A percentile compares a stretch with the other conserved stretches of the same genome.
phyloP scores from a whole-genome alignment of 1,139 yeast species.

The Geotrichum macrosporum region DNA sequence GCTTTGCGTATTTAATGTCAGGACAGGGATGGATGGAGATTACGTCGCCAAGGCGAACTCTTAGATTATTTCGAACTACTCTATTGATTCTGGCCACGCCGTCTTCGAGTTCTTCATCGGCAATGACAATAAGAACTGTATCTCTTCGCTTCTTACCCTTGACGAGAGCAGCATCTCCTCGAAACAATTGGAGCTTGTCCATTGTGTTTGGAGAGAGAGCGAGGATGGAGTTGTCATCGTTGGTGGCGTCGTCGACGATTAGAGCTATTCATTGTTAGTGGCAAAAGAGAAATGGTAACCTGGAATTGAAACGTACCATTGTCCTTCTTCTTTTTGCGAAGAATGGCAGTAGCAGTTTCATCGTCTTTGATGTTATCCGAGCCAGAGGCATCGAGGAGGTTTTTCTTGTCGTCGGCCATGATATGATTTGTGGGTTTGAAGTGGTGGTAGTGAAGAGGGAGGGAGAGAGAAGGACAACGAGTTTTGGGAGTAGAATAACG shows the following conservation, averaged over 20 bases:
- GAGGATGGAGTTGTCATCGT: constrained; percentile 94
- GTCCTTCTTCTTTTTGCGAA: constrained; percentile 96
- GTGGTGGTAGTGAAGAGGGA: constrained; percentile 10
- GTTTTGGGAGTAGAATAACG: not conserved
- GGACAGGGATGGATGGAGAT: constrained; percentile 93
- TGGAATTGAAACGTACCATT: constrained; percentile 45
- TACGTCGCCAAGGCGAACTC: constrained; percentile 91
- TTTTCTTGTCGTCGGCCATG: constrained; percentile 25
- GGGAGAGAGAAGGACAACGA: not conserved
- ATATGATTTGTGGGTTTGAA: not conserved
- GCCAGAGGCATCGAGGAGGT: constrained; percentile 53
- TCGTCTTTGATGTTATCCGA: constrained; percentile 58
- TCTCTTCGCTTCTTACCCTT: constrained; percentile 98
- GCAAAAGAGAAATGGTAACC: not conserved
- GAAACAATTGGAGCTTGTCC: constrained; percentile 90
- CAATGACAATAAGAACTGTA: constrained; percentile 92
- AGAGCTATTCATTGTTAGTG: constrained; percentile 44
- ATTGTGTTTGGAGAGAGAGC: constrained; percentile 92
- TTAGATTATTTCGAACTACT: constrained; percentile 89
- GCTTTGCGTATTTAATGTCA: constrained; percentile 82
- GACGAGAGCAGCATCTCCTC: constrained; percentile 96
- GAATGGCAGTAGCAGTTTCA: constrained; percentile 92
- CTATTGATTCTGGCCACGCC: constrained; percentile 94
- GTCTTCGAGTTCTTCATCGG: constrained; percentile 95
- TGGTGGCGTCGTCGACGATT: constrained; percentile 93